Evolutionary conservation across 2,329 filamentous ascomycete genomes (phyloP).

Genomic region (Ophiostoma piceae): DNA sequence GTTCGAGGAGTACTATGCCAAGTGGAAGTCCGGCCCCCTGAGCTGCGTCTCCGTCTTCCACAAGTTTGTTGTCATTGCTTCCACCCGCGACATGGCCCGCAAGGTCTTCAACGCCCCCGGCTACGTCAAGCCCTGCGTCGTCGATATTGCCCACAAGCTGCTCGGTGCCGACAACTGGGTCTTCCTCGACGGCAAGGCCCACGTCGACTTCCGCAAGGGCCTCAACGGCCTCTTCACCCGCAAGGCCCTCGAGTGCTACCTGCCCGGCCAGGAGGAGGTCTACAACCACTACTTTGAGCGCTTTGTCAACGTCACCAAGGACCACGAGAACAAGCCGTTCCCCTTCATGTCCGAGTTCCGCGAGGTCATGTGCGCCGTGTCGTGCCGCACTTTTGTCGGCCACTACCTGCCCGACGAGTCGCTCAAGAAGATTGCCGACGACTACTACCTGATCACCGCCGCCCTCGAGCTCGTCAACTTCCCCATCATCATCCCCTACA

Average conservation of each 20-base stretch:
- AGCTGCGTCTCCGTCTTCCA: constrained; percentile 99
- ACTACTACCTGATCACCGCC: constrained; percentile 94
- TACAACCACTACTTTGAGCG: constrained; percentile 80
- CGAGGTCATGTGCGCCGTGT: constrained; percentile 90
- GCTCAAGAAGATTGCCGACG: constrained; percentile 89
- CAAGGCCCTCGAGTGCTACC: constrained; percentile 77
- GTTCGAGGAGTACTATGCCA: constrained; percentile 83
- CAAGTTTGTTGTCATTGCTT: constrained; percentile 96
- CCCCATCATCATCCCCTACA: constrained; percentile 91
- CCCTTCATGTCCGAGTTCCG: constrained; percentile 90
- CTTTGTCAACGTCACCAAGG: constrained; percentile 70
- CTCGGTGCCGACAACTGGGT: constrained; percentile 93
- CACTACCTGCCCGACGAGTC: constrained; percentile 88
- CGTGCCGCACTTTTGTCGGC: constrained; percentile 93
- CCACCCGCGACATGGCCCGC: constrained; percentile 87
- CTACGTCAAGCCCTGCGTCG: constrained; percentile 93
- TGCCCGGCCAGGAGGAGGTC: constrained; percentile 87
- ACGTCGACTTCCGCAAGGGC: constrained; percentile 96
- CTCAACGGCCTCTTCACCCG: constrained; percentile 92
- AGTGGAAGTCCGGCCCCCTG: constrained; percentile 85
- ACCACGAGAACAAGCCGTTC: constrained; percentile 65
- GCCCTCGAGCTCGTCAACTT: constrained; percentile 97
- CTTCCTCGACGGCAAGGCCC: constrained; percentile 88
- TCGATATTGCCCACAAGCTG: constrained; percentile 89
- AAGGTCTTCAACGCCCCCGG: constrained; percentile 93